Conservation (phyloP, 768 basidiomycete species). For the Podaxis rugospora region DNA sequence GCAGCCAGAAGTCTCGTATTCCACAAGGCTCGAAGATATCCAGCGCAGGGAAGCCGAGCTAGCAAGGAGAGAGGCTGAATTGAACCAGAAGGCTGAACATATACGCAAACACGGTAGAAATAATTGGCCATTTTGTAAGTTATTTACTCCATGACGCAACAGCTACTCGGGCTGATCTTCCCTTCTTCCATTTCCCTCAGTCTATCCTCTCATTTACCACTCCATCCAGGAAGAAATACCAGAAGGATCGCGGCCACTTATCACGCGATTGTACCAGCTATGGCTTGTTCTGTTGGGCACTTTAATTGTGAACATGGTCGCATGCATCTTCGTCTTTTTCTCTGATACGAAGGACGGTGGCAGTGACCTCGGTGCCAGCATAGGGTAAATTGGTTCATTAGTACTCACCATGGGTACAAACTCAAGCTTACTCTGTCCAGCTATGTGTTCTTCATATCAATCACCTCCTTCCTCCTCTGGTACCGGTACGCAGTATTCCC, state of each 20-base stretch:
- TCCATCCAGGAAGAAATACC: slow-evolving; percentile 90
- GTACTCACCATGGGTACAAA: slow-evolving; percentile 15
- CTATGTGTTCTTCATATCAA: slow-evolving; percentile 74
- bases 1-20: slow-evolving; percentile 28
- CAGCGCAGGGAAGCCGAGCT: slow-evolving; percentile 79
- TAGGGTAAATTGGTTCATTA: slow-evolving; percentile 53
- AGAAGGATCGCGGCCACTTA: slow-evolving; percentile 68
- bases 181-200: slow-evolving; percentile 34
- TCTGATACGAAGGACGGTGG: slow-evolving; percentile 73
- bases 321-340: slow-evolving; percentile 82
- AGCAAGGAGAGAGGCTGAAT: slow-evolving; percentile 71
- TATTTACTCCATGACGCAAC: slow-evolving; percentile 8
- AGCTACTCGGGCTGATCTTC: slow-evolving; percentile 14
- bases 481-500: slow-evolving; percentile 62
- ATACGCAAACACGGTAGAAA: slow-evolving; percentile 75
- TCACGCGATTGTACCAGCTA: slow-evolving; percentile 85
- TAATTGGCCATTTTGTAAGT: slow-evolving; percentile 91
- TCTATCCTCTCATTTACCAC: slow-evolving; percentile 93
- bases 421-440: slow-evolving; percentile 35
- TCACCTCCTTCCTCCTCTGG: slow-evolving; percentile 88
- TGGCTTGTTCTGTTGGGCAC: slow-evolving; percentile 89
- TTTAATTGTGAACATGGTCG: slow-evolving; percentile 84
- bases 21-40: slow-evolving; percentile 56
- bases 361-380: slow-evolving; percentile 75
- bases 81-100: slow-evolving; percentile 62